Percentiles rank a stretch among this genome's conserved stretches.
Conservation (phyloP, 83 land plant genomes). For the Larix sibirica region DNA sequence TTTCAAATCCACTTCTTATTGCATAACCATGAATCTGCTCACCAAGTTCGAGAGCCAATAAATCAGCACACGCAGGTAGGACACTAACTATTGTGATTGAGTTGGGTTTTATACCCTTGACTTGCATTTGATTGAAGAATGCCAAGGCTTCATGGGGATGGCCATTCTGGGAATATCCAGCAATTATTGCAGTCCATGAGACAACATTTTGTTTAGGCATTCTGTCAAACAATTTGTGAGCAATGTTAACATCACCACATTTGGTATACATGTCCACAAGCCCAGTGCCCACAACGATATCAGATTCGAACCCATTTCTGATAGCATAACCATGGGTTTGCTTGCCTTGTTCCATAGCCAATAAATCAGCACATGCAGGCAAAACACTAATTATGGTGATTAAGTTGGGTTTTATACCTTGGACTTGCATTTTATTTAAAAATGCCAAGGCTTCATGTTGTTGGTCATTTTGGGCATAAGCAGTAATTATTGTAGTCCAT, state of each 20-base stretch:
- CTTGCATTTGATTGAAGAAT: conserved; percentile 34
- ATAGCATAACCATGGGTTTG: conserved; percentile 33
- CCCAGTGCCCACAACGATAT: conserved; percentile 46
- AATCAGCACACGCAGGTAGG: no score
- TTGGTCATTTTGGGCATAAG: no score
- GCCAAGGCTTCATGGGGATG: conserved; percentile 39
- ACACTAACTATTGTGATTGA: no score
- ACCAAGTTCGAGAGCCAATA: no score
- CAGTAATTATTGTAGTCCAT: no score
- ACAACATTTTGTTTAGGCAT: conserved; percentile 32
- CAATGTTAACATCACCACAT: conserved; percentile 39
- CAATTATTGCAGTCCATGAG: conserved; percentile 69
- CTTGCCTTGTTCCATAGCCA: conserved; percentile 14
- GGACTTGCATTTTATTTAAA: no score
- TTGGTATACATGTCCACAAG: conserved; percentile 62
- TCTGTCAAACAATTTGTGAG: conserved; percentile 42
- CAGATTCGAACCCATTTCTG: conserved; percentile 43
- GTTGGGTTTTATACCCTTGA: no score
- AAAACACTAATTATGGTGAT: no score
- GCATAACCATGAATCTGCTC: no score
- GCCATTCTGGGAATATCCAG: conserved; percentile 46
- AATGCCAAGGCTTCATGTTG: no score
- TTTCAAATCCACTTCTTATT: conserved; percentile 31
- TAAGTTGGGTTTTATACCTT: no score
- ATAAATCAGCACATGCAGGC: no score